These are phyloP conservation scores for Delitschia confertaspora DNA, from an alignment of 495 filamentous ascomycete genomes.

Conservation along the genomic window DNA sequence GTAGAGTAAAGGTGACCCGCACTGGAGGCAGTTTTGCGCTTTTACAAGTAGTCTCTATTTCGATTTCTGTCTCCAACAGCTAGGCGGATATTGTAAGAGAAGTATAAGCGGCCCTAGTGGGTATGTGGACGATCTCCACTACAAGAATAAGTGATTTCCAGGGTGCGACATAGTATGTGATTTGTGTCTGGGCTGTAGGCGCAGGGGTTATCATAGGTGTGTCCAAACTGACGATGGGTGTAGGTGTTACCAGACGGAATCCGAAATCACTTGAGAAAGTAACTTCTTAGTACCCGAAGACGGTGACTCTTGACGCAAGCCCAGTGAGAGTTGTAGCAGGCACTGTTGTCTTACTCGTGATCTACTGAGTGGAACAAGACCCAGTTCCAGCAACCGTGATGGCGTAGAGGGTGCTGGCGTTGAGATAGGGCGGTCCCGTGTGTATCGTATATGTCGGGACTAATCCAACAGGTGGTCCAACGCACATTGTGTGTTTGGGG, in stretches of 20 bases:
- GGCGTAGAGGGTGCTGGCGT: slow-evolving; percentile 6
- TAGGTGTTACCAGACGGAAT: slow-evolving; percentile 26
- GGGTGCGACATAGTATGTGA: slow-evolving; percentile 32
- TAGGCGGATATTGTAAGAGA: too few species aligned
- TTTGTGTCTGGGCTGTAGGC: slow-evolving; percentile 25
- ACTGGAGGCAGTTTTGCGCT: not conserved
- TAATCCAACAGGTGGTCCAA: slow-evolving; percentile 24
- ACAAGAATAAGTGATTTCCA: slow-evolving; percentile 31
- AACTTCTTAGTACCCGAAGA: slow-evolving; percentile 30
- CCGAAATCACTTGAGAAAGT: slow-evolving; percentile 35
- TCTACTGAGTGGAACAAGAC: slow-evolving; percentile 13
- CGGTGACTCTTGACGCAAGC: slow-evolving; percentile 23
- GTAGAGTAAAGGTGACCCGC: not conserved
- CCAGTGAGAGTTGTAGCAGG: slow-evolving; percentile 32
- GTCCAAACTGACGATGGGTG: slow-evolving; percentile 12
- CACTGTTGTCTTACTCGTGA: slow-evolving; percentile 23
- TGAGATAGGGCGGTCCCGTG: slow-evolving; percentile 12
- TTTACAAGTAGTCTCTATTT: slow-evolving; percentile 18
- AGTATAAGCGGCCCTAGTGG: too few species aligned
- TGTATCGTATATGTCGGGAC: slow-evolving; percentile 3
- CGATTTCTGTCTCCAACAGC: slow-evolving; percentile 20
- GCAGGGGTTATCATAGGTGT: slow-evolving; percentile 25
- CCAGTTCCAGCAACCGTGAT: slow-evolving; percentile 7
- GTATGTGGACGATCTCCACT: slow-evolving; percentile 29
- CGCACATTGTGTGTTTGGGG: slow-evolving; percentile 32